phyloP scores from a whole-genome alignment of 164 flowering plant genomes.

The Stephania yunnanensis region DNA sequence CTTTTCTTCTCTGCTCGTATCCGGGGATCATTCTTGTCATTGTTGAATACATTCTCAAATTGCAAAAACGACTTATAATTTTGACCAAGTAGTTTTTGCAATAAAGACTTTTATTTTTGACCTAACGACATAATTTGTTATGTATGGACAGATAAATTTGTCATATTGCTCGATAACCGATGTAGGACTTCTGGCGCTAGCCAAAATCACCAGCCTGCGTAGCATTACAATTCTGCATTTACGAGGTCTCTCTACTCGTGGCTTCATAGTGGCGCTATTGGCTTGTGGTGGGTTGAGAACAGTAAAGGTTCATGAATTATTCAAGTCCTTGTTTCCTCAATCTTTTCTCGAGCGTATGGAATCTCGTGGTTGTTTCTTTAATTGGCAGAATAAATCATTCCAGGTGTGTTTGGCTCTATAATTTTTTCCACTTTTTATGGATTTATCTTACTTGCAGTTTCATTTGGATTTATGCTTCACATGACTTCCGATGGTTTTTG shows the following conservation, averaged over 20 bases:
- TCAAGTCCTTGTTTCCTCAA: constrained; percentile 45
- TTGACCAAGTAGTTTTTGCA: no score
- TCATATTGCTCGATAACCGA: constrained; percentile 77
- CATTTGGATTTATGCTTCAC: background rate
- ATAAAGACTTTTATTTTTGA: background rate
- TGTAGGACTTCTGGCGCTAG: constrained; percentile 68
- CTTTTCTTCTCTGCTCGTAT: background rate
- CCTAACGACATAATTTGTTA: background rate
- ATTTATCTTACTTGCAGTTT: background rate
- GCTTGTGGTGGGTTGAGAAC: constrained; percentile 70
- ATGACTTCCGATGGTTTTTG: background rate
- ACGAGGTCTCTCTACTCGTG: constrained; percentile 55
- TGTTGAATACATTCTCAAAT: background rate
- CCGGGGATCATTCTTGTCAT: background rate
- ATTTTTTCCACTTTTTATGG: background rate
- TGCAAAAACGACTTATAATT: no score
- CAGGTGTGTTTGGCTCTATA: constrained; percentile 34
- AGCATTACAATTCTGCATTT: constrained; percentile 63
- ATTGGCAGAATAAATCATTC: constrained; percentile 67
- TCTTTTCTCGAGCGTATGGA: constrained; percentile 56
- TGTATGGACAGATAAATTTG: constrained; percentile 63
- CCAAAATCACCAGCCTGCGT: constrained; percentile 71
- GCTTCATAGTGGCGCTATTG: constrained; percentile 59
- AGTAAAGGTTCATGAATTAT: constrained; percentile 65
- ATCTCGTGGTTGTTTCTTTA: constrained; percentile 72